Conservation (phyloP, 2,329 filamentous ascomycete genomes). For the Diatrype stigma region DNA sequence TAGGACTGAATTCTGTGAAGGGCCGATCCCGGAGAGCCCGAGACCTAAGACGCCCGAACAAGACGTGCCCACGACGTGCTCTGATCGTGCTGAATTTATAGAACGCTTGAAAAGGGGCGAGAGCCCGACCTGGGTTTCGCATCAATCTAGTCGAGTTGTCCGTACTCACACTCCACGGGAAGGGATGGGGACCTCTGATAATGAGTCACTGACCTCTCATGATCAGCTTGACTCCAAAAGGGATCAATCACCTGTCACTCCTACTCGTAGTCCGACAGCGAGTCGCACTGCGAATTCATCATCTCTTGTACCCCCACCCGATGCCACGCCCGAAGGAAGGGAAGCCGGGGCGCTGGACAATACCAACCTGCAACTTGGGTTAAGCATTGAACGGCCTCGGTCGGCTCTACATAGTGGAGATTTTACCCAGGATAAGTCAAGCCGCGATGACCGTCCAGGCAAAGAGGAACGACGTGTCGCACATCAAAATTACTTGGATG, state of each 20-base stretch:
- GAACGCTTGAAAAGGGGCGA: slow-evolving; percentile 76
- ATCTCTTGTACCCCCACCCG: slow-evolving; percentile 40
- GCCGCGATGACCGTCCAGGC: slow-evolving; percentile 17
- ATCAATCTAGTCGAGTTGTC: slow-evolving; percentile 60
- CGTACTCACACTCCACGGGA: slow-evolving; percentile 16
- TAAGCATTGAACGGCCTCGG: slow-evolving; percentile 74
- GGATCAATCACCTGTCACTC: slow-evolving; percentile 30
- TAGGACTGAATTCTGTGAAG: slow-evolving; percentile 57
- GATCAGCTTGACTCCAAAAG: slow-evolving; percentile 34
- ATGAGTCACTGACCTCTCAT: slow-evolving; percentile 10
- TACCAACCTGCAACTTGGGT: slow-evolving; percentile 46
- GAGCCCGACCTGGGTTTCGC: slow-evolving; percentile 70
- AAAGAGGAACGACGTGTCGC: slow-evolving; percentile 15
- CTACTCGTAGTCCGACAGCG: slow-evolving; percentile 28
- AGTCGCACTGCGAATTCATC: slow-evolving; percentile 32
- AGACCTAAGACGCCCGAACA: slow-evolving; percentile 27
- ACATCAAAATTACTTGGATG: slow-evolving; percentile 9
- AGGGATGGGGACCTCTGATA: neutral
- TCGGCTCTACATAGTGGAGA: slow-evolving; percentile 70
- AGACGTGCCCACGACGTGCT: slow-evolving; percentile 31
- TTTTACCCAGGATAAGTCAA: slow-evolving; percentile 49
- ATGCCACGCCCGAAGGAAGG: slow-evolving; percentile 44
- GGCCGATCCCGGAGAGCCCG: slow-evolving; percentile 45
- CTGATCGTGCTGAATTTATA: slow-evolving; percentile 74
- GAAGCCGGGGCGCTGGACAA: slow-evolving; percentile 32